Base-by-base conservation (phyloP, 225 moss, liverwort and hornwort species). In the Straminergon stramineum region DNA sequence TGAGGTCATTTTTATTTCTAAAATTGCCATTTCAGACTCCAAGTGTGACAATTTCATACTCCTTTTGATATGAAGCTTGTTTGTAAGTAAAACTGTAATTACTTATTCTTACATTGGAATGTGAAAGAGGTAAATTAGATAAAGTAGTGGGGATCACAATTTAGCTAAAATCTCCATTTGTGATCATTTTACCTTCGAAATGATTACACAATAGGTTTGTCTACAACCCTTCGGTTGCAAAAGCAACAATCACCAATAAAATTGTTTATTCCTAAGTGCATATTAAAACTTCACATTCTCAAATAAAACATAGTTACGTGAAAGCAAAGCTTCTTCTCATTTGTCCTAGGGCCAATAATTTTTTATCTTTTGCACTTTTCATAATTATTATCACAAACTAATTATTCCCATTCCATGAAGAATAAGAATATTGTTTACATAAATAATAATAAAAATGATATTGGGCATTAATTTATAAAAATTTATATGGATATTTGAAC, bases 31-130 rank as follows among this genome's bases (percentile, higher is more conserved):
- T 75, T 18, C 18, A 1, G 9, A 75, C 16, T 2, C 48, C 5
- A 30, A 11, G 30, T 48, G 30, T 3, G 30, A 17, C 1, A 75
- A 0, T 75, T 15, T 30, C 0, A 75, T 0, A 0, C 6, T 1
- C 9, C 6, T 19, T 48, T 48, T 19, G 10, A 6, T 2, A 17
- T 5, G 10, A 6, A 30, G 3, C 8, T 28, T 3, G 0, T 45
- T 0, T 30, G 6, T 30, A 31, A 48, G 7, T 31, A 51, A 51
- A 31, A 19, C 1, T 74, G 1, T 19, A 75, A 31, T 75, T 71
- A 43, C 2, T 17, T 18, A 48, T 30, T 48, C 5, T 17, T 28
- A 74, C 2, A 45, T 30, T 48, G 10, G 74, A 48, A 75, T 31
- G 75, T 75, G 4, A 30, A 48, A 51, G 51, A 31, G 4, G 4